phyloP scores from a whole-genome alignment of 1,139 yeast species.

The Kluyveromyces marxianus region DNA sequence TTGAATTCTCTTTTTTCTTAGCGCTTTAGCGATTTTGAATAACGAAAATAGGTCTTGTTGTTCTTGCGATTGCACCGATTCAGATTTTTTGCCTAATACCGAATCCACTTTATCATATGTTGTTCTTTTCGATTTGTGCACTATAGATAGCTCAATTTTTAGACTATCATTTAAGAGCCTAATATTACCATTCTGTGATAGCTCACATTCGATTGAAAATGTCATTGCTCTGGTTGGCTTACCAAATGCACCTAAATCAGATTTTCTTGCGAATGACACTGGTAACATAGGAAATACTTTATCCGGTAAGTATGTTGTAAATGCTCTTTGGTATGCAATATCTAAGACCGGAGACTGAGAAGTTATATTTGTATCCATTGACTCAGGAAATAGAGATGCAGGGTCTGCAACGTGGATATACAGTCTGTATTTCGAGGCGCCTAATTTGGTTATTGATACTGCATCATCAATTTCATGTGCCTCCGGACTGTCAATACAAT shows the following conservation, averaged over 20 bases:
- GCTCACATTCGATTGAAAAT: conserved; percentile 33
- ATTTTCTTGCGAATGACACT: conserved; percentile 39
- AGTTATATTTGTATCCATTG: conserved; percentile 26
- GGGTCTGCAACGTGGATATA: conserved; percentile 89
- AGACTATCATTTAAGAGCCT: conserved; percentile 22
- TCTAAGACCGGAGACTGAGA: conserved; percentile 40
- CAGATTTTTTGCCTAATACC: conserved; percentile 24
- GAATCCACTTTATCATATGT: conserved; percentile 46
- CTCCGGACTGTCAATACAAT: conserved; percentile 72
- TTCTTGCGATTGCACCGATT: conserved; percentile 8
- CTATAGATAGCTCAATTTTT: conserved; percentile 34
- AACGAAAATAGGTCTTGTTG: conserved; percentile 33
- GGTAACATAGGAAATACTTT: conserved; percentile 69
- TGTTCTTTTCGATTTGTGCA: conserved; percentile 39
- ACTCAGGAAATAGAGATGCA: conserved; percentile 43
- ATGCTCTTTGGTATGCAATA: conserved; percentile 53
- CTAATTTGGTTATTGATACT: conserved; percentile 46
- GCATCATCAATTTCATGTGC: conserved; percentile 97
- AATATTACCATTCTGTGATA: conserved; percentile 29
- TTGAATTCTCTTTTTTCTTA: conserved; percentile 31
- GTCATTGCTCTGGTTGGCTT: conserved; percentile 42
- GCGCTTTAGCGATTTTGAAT: conserved; percentile 29
- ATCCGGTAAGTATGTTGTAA: conserved; percentile 74
- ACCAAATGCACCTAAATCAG: conserved; percentile 51
- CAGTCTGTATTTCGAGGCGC: conserved; percentile 36